Base-by-base conservation (phyloP, 2,329 filamentous ascomycete species). In the Diatrype stigma region DNA sequence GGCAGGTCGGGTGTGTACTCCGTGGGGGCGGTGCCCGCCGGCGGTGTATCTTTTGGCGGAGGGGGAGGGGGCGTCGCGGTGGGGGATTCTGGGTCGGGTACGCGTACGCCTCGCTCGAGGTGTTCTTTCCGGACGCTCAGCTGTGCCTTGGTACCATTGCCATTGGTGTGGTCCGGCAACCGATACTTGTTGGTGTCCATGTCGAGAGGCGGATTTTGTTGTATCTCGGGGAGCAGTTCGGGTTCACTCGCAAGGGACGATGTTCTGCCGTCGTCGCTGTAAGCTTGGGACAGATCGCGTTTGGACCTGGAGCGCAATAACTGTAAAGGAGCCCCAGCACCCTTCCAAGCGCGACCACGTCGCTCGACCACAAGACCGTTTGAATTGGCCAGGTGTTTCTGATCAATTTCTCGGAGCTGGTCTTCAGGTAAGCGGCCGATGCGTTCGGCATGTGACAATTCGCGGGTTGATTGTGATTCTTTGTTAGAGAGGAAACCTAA, bases 161-260 rank as follows among this genome's bases (percentile, higher is more conserved):
- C 78, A 70, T 84, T 85, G 48, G 74, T 80, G 65, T 85, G 81
- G 68, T 90, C 86, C 50, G 87, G 86, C 66, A 90, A 72, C 42
- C 84, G 80, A 65, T 89, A 90, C 68, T 90, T 90, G 64, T 87
- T 80, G 51, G 81, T 85, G 70, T 90, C 87, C 78, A 87, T 84
- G 57, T 80, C 79, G 67, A 83, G 62, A 51, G 76, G 75, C 48
- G 76, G 71, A 16, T 71, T 62, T 34, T 72, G 70, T 60, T 65
- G 72, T 67, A 77, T 85, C 71, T 80, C 76, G 37, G 79, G 79
- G 45, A 82, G 69, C 59, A 70, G 60, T 54, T 72, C 64, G 51
- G 69, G 63, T 44, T 44, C 40, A 21, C 40, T 44, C n/a, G 14
- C 21, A 21, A 44, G 40, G 40, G 40, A 44, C 5, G 40, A 28